A percentile compares a stretch with the other conserved stretches of the same genome.
Conservation (phyloP, 768 basidiomycete species). For the Boletus rex-veris region DNA sequence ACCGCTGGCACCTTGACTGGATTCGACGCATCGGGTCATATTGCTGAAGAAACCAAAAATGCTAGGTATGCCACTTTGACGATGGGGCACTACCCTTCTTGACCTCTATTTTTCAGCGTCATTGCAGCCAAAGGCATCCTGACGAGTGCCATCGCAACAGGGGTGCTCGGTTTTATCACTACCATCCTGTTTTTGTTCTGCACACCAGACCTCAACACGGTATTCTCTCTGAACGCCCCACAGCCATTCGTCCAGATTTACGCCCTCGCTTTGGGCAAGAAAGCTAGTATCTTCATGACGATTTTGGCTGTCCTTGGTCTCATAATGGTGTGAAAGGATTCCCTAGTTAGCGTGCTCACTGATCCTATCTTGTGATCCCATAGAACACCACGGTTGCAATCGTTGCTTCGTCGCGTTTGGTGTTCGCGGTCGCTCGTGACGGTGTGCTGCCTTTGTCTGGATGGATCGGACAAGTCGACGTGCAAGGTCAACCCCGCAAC, state of each 20-base stretch:
- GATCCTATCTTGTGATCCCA: neutral
- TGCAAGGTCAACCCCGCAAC: slow-evolving; percentile 70
- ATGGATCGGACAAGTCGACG: slow-evolving; percentile 79
- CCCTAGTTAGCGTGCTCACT: neutral
- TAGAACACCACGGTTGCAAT: slow-evolving; percentile 86
- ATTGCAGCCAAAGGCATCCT: slow-evolving; percentile 83
- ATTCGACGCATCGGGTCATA: slow-evolving; percentile 86
- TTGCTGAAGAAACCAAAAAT: slow-evolving; percentile 86
- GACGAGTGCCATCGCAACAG: slow-evolving; percentile 72
- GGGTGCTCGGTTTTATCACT: slow-evolving; percentile 72
- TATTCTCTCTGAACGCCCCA: slow-evolving; percentile 76
- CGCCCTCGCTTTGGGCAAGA: slow-evolving; percentile 75
- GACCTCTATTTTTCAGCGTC: slow-evolving; percentile 42
- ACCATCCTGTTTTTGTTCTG: slow-evolving; percentile 83
- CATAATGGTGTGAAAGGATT: slow-evolving; percentile 56
- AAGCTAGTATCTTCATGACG: slow-evolving; percentile 84
- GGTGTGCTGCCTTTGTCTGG: slow-evolving; percentile 80
- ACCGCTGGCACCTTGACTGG: slow-evolving; percentile 87
- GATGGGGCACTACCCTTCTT: neutral
- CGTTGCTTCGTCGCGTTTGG: slow-evolving; percentile 82
- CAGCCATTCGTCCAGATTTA: slow-evolving; percentile 93
- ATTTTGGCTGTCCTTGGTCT: slow-evolving; percentile 79
- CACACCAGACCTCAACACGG: slow-evolving; percentile 69
- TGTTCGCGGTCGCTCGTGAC: slow-evolving; percentile 93
- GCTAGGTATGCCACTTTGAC: slow-evolving; percentile 44